Evolutionary conservation across 352 stramenopile species (phyloP).

Genomic region (Phytopythium ostracodes): DNA sequence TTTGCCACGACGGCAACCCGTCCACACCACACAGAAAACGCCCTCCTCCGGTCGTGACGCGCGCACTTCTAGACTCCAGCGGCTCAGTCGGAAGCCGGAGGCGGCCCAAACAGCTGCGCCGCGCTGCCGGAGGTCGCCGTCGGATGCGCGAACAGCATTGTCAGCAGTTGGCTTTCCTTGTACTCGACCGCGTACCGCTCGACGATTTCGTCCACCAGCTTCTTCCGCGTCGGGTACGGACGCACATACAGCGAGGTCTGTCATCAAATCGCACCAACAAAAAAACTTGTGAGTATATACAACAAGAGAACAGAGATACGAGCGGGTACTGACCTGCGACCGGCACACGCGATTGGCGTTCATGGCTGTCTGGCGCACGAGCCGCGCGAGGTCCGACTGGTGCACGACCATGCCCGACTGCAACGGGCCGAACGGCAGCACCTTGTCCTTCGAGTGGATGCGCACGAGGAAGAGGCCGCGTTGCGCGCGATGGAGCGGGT

Average conservation of each 20-base stretch:
- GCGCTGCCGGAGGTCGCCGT: slow-evolving; percentile 17
- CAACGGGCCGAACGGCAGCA: slow-evolving; percentile 72
- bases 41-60: neutral
- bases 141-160: slow-evolving; percentile 62
- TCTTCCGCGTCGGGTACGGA: slow-evolving; percentile 84
- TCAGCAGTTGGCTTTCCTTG: slow-evolving; percentile 80
- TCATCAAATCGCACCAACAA: slow-evolving; percentile 1
- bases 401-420: slow-evolving; percentile 85
- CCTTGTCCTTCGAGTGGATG: slow-evolving; percentile 81
- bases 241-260: slow-evolving; percentile 81
- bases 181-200: slow-evolving; percentile 84
- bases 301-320: neutral
- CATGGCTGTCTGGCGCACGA: slow-evolving; percentile 85
- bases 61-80: neutral
- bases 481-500: slow-evolving; percentile 58
- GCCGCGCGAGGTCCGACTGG: slow-evolving; percentile 51
- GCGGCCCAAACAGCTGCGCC: slow-evolving; percentile 3
- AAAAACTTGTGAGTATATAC: slow-evolving; percentile 7
- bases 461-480: slow-evolving; percentile 70
- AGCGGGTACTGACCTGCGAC: slow-evolving; percentile 45
- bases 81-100: slow-evolving; percentile 3
- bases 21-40: neutral
- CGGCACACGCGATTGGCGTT: slow-evolving; percentile 86
- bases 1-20: neutral
- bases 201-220: slow-evolving; percentile 85